Conservation (phyloP, 148 eudicot species). For the Rhododendron ovatum region DNA sequence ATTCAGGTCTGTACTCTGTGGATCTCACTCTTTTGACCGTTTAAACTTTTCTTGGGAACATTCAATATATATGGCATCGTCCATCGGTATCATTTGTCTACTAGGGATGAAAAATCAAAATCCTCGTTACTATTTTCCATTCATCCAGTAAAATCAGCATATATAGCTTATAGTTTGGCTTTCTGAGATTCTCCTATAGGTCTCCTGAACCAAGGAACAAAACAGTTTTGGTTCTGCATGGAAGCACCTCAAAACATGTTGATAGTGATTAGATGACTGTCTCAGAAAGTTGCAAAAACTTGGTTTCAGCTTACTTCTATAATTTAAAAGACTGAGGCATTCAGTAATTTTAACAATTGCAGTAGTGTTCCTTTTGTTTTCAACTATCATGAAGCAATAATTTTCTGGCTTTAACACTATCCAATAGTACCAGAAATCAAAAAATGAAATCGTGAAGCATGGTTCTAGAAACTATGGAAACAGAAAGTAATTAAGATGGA, state of each 20-base stretch:
- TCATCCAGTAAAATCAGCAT: neutral
- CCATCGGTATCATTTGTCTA: neutral
- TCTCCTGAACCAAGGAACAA: neutral
- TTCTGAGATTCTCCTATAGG: neutral
- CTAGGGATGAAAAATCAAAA: neutral
- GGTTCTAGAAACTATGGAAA: constrained; percentile 1
- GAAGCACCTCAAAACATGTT: neutral
- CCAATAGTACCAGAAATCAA: neutral
- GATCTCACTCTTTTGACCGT: neutral
- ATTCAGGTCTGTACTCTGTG: constrained; percentile 50
- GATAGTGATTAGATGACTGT: neutral
- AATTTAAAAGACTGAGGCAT: neutral
- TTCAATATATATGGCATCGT: neutral
- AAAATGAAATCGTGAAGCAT: neutral
- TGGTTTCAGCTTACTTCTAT: neutral
- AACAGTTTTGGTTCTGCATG: neutral
- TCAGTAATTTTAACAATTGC: neutral
- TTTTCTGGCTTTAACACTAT: neutral
- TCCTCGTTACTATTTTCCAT: neutral
- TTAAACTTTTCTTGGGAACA: neutral
- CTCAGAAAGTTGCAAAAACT: neutral
- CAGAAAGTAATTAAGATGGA: neutral
- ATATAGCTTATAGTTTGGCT: neutral
- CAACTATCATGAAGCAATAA: neutral
- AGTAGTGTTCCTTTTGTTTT: neutral